Base-by-base conservation (phyloP, 2,329 filamentous ascomycete genomes). In the Didymella glomerata region DNA sequence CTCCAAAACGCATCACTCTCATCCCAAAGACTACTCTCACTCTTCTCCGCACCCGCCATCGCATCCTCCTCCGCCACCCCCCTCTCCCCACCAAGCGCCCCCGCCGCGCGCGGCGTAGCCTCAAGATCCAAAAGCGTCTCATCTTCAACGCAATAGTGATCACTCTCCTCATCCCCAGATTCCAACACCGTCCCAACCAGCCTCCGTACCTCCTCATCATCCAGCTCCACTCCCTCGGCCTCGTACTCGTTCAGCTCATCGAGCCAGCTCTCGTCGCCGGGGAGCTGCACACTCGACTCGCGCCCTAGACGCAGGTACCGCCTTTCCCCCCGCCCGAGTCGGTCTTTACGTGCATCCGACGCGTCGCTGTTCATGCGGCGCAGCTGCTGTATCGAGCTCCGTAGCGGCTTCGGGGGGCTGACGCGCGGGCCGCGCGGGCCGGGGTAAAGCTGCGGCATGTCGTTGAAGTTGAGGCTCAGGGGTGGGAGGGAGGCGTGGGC, bases 351-450 rank as follows among this genome's bases (percentile, higher is more conserved):
- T 5, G 63, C 61, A 20, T 63, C 57, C 7, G 49, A 51, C 2
- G 75, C 72, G 51, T 80, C 78, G 25, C 75, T 78, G 62, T 81
- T 81, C 79, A 80, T 80, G 20, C 79, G 72, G 6, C 80, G 68
- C 3, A 81, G 69, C 18, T 74, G 75, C 58, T 71, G 71, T 41
- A 80, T 77, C 8, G 76, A 77, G 30, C 73, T 71, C 14, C 78
- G 73, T 4, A 81, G 65, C 13, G 74, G 73, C 52, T 73, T 73
- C 1, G 75, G 71, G 2, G 79, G 76, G 9, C 68, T 70, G 2
- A 62, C 56, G 45, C 78, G 75, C 0, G 79, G 78, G 1, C 71
- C 72, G 16, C 50, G 49, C 0, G 63, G 61, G 0, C 61, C 59
- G 5, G 69, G 68, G 0, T 44, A 25, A 1, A 76, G 66, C 1